Evolutionary conservation across 2,329 filamentous ascomycete species (phyloP).

Genomic region (Xylariaceae sp.): DNA sequence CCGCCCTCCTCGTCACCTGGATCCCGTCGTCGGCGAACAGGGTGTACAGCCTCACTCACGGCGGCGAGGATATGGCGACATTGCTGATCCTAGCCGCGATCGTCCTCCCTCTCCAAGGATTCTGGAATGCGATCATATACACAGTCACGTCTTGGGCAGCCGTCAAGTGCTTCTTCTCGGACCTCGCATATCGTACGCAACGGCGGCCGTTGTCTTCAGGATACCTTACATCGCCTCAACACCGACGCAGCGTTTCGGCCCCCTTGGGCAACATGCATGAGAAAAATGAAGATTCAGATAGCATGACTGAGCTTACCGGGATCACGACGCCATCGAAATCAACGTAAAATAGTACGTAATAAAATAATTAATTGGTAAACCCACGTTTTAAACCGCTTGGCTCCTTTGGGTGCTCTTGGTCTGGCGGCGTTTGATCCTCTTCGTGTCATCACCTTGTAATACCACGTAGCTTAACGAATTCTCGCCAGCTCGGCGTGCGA

Average conservation of each 20-base stretch:
- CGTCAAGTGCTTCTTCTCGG: constrained; percentile 47
- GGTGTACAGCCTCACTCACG: constrained; percentile 63
- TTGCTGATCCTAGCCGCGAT: constrained; percentile 68
- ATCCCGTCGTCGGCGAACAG: constrained; percentile 74
- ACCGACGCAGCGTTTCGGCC: constrained; percentile 33
- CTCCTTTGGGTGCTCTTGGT: no score
- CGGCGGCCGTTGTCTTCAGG: constrained; percentile 21
- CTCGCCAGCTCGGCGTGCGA: no score
- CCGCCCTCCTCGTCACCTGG: constrained; percentile 68
- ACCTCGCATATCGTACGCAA: constrained; percentile 32
- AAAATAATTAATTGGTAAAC: no score
- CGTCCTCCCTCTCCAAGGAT: constrained; percentile 75
- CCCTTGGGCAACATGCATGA: constrained; percentile 31
- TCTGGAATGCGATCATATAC: constrained; percentile 82
- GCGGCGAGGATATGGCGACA: constrained; percentile 47
- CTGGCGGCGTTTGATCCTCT: no score
- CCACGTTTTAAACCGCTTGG: no score
- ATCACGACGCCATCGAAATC: no score
- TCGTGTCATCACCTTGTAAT: no score
- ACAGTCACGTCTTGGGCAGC: constrained; percentile 63
- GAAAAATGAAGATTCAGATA: constrained; percentile 46
- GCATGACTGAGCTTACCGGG: constrained; percentile 46
- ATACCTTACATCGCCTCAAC: constrained; percentile 8
- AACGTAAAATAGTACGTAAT: no score
- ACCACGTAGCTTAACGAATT: no score